Evolutionary conservation across 441 rosid genomes (phyloP).

Genomic region (Kokia cookei): DNA sequence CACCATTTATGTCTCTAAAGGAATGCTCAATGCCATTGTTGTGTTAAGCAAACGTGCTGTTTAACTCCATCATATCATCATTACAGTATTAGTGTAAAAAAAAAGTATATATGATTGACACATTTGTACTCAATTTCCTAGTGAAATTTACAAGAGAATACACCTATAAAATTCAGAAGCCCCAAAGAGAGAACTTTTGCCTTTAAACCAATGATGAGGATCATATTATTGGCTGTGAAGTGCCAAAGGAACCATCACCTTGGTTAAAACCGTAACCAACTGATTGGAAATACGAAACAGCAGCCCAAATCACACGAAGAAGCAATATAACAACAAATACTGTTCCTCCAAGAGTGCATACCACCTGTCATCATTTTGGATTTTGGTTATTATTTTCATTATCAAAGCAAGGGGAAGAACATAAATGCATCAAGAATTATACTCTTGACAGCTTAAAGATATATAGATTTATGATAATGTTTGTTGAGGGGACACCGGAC

Average conservation of each 20-base stretch:
- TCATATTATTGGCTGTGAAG: constrained; percentile 23
- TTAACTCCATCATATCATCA: not conserved
- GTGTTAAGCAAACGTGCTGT: constrained; percentile 14
- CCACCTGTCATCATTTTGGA: constrained; percentile 32
- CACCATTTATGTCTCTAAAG: constrained; percentile 8
- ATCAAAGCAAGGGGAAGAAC: not conserved
- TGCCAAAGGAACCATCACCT: constrained; percentile 30
- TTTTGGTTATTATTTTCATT: not conserved
- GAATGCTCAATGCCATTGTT: constrained; percentile 16
- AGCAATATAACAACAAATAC: constrained; percentile 56
- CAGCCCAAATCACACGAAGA: constrained; percentile 55
- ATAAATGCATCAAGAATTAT: not conserved
- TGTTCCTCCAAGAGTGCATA: constrained; percentile 63
- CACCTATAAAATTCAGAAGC: not conserved
- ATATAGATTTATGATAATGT: too few relatives aligned
- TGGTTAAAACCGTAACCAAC: constrained; percentile 32
- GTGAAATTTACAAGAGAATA: not conserved
- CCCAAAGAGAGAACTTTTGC: not conserved
- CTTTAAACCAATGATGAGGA: not conserved
- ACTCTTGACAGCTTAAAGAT: not conserved
- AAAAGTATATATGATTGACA: not conserved
- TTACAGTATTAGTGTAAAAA: not conserved
- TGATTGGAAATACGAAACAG: constrained; percentile 50
- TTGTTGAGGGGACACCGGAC: too few relatives aligned
- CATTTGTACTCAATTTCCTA: not conserved